These are phyloP conservation scores for Neonectria ditissima DNA, from an alignment of 2,329 filamentous ascomycete genomes.

Conservation along the genomic window DNA sequence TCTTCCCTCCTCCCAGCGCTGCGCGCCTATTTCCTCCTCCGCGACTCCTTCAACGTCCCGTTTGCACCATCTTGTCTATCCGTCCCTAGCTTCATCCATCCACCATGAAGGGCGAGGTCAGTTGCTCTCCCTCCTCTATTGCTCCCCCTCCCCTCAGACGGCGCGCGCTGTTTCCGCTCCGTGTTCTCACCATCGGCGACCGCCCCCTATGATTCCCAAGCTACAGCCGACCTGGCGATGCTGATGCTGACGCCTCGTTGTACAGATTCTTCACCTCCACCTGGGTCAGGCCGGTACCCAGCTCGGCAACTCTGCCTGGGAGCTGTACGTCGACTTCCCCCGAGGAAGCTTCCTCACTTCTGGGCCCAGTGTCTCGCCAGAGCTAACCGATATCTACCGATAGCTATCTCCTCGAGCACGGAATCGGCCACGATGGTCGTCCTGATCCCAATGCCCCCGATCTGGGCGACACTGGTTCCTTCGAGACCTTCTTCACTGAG, in stretches of 20 bases:
- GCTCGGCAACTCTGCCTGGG: constrained; percentile 81
- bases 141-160: constrained; percentile 17
- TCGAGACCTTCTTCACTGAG: constrained; percentile 81
- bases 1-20: constrained; percentile 49
- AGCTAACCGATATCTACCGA: constrained; percentile 41
- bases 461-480: constrained; percentile 71
- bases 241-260: constrained; percentile 35
- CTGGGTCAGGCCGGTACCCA: constrained; percentile 78
- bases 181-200: constrained; percentile 24
- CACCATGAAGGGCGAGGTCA: constrained; percentile 70
- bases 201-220: constrained; percentile 24
- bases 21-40: constrained; percentile 49
- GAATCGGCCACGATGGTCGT: constrained; percentile 73
- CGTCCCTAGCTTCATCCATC: constrained; percentile 41
- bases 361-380: background rate
- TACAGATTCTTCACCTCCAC: constrained; percentile 72
- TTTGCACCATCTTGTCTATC: constrained; percentile 36
- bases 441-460: constrained; percentile 72
- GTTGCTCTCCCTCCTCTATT: constrained; percentile 41
- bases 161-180: constrained; percentile 37
- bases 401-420: constrained; percentile 80
- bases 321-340: constrained; percentile 69
- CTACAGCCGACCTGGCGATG: constrained; percentile 19
- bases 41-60: constrained; percentile 38
- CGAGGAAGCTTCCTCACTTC: constrained; percentile 1